These are phyloP conservation scores for Phytophthora meadii DNA, from an alignment of 352 stramenopile species.

Conservation along the genomic window DNA sequence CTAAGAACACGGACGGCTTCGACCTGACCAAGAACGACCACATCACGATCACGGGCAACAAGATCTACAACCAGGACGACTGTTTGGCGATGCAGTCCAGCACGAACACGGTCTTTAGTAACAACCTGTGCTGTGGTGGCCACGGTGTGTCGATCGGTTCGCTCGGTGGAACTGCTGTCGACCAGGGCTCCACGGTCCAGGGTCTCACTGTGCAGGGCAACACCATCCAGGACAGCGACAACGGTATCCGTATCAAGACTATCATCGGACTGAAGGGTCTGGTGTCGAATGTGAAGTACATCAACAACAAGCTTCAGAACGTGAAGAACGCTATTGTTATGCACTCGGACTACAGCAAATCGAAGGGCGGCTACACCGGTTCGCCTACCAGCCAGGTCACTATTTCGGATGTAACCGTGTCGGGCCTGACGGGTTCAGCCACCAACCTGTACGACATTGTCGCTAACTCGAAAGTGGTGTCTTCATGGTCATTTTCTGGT, in stretches of 20 bases:
- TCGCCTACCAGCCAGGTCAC: constrained; percentile 26
- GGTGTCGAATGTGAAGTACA: constrained; percentile 17
- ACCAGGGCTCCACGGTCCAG: constrained; percentile 16
- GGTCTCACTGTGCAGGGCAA: constrained; percentile 27
- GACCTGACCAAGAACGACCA: constrained; percentile 34
- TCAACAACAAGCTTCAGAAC: constrained; percentile 21
- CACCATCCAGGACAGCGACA: constrained; percentile 32
- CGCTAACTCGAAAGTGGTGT: constrained; percentile 20
- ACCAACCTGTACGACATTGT: constrained; percentile 29
- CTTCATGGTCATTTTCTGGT: constrained; percentile 23
- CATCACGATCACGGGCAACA: constrained; percentile 38
- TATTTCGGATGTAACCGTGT: constrained; percentile 28
- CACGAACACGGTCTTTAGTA: constrained; percentile 23
- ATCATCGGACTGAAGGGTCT: constrained; percentile 19
- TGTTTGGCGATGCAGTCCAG: constrained; percentile 30
- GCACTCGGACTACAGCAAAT: constrained; percentile 25
- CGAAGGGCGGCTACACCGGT: constrained; percentile 13
- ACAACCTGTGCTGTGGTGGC: constrained; percentile 27
- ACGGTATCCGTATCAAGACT: constrained; percentile 30
- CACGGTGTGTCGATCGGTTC: constrained; percentile 37
- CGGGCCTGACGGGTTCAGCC: constrained; percentile 21
- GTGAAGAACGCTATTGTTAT: constrained; percentile 24
- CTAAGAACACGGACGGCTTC: constrained; percentile 36
- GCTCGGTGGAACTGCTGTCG: constrained; percentile 15
- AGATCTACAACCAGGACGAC: constrained; percentile 42